Base-by-base conservation (phyloP, 31 red algal genomes). In the Odonthalia washingtoniensis region DNA sequence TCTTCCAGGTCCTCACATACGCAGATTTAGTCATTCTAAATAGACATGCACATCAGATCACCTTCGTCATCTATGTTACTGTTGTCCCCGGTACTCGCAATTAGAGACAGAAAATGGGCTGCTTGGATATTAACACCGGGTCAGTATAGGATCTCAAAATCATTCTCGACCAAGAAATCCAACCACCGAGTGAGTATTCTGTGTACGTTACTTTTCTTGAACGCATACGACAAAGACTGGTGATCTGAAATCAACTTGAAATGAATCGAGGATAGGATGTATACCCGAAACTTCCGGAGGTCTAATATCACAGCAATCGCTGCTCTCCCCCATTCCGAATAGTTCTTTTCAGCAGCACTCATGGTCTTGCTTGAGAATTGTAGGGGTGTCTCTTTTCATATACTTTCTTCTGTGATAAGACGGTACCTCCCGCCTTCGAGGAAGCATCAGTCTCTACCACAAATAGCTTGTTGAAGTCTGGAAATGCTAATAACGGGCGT, bases 371-470 rank as follows among this genome's bases (percentile, higher is more conserved):
- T 70, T 12, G 16, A 6, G 28, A 18, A 70, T 70, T 70, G 66
- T 21, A 70, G 66, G 66, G 28, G 27, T 70, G 66, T 6, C 9
- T 6, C 27, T 70, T 12, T 70, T 30, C 33, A 30, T 70, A 6
- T 21, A 12, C 66, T 70, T 70, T 70, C 28, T 26, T 70, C 66
- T 70, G 66, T 33, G 66, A 6, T 18, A 70, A 12, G 6, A 70
- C 66, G 28, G 66, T 26, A 21, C 66, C 66, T 18, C 9, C 14
- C 66, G 28, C n/a, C 33, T 33, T 36, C 12, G 66, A 70, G 28
- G 66, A 70, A 36, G 66, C 66, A 30, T 70, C 66, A 33, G n/a
- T 70, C 33, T 70, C 66, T 70, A 70, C 66, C 28, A 70, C 66
- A 70, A 70, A 70, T 30, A 26, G 66, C 66, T 28, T 6, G n/a